Base-by-base conservation (phyloP, 768 basidiomycete genomes). In the Mycena vulgaris region DNA sequence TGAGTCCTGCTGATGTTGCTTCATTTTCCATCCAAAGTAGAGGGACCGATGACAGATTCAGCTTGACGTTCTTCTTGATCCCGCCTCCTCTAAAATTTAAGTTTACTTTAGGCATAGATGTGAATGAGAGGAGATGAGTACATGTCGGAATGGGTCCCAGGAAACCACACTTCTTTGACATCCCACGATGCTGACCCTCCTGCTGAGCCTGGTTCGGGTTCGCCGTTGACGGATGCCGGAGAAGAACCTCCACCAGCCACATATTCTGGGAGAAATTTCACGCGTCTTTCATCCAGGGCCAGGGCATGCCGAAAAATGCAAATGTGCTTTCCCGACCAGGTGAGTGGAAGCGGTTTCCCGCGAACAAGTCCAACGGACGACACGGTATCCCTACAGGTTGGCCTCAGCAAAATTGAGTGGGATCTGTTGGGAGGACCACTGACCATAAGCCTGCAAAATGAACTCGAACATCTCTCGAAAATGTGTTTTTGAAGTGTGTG, bases 101-200 rank as follows among this genome's bases (percentile, higher is more conserved):
- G 5, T n/a, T n/a, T n/a, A n/a, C n/a, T 10, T 47, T 23, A 42
- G 19, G 14, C 14, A n/a, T n/a, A 37, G 14, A 37, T 14, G 6
- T 37, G 35, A 17, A 28, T 23, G 49, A 51, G 9, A 25, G 5
- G 35, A 6, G 35, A 14, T 6, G 14, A 8, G 27, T 30, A 57
- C 64, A 65, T 65, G 42, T 65, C 63, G 31, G 63, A 65, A 47
- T 65, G 63, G 13, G 42, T n/a, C n/a, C n/a, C n/a, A n/a, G n/a
- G n/a, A n/a, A n/a, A n/a, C n/a, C n/a, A n/a, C n/a, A n/a, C n/a
- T n/a, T n/a, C n/a, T n/a, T n/a, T n/a, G n/a, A n/a, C n/a, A n/a
- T n/a, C n/a, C n/a, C n/a, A n/a, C 7, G 42, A 17, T 45, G 10
- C n/a, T 45, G 5, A 45, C 42, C 5, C n/a, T n/a, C n/a, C n/a